phyloP scores from a whole-genome alignment of 768 basidiomycete species.

The Lactifluus pinguis region DNA sequence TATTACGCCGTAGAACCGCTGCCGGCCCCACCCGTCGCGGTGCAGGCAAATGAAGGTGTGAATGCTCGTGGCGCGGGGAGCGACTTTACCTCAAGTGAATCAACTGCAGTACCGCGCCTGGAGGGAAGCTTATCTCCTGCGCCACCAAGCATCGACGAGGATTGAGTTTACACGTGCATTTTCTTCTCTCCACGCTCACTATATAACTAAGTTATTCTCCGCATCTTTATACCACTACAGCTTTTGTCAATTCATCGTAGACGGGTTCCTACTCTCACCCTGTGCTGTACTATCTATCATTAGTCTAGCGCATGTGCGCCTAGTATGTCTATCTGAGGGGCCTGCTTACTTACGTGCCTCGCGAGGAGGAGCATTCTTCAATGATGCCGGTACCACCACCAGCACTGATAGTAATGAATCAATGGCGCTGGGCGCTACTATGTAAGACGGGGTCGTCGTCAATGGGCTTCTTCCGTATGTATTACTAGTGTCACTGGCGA shows the following conservation, averaged over 20 bases:
- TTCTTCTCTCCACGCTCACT: constrained; percentile 11
- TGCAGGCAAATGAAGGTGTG: not conserved
- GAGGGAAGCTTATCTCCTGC: constrained; percentile 38
- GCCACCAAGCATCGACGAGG: constrained; percentile 31
- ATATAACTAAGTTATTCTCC: constrained; percentile 13
- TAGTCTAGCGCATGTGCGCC: not conserved
- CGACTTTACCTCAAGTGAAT: constrained; percentile 16
- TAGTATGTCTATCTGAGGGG: too few relatives aligned
- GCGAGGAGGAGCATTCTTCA: too few relatives aligned
- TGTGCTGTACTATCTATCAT: constrained; percentile 8
- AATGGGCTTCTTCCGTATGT: too few relatives aligned
- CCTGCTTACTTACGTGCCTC: too few relatives aligned
- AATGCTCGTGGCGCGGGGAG: constrained; percentile 7
- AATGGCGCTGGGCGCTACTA: too few relatives aligned
- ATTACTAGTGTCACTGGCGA: too few relatives aligned
- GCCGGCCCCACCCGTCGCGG: constrained; percentile 22
- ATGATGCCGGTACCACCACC: too few relatives aligned
- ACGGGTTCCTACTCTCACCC: not conserved
- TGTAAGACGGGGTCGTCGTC: too few relatives aligned
- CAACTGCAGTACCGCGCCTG: constrained; percentile 26
- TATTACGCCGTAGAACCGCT: constrained; percentile 78
- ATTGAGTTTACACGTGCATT: constrained; percentile 13
- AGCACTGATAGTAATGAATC: too few relatives aligned
- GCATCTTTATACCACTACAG: constrained; percentile 11
- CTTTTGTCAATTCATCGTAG: constrained; percentile 8